Evolutionary conservation across 106 monocot species (phyloP).

Genomic region (Apostasia shenzhenica): DNA sequence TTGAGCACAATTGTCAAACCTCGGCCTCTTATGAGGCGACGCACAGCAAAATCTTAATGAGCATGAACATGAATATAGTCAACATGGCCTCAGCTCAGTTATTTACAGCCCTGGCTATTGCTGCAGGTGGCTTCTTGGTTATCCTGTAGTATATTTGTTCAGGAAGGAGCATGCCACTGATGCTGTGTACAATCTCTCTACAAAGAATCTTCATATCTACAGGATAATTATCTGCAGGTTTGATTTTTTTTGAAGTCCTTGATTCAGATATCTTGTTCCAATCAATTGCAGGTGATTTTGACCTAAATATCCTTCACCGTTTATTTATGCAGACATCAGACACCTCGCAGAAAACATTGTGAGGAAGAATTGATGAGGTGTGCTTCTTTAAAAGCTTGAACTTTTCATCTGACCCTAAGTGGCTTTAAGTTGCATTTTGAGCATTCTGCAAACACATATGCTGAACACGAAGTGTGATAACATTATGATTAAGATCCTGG

Average conservation of each 20-base stretch:
- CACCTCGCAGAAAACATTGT: constrained; percentile 10
- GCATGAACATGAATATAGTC: too few relatives aligned
- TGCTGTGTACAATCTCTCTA: constrained; percentile 64
- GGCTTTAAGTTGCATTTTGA: too few relatives aligned
- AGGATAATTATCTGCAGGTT: constrained; percentile 70
- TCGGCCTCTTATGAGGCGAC: too few relatives aligned
- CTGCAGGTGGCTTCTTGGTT: constrained; percentile 97
- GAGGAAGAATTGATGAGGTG: constrained; percentile 79
- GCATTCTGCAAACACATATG: too few relatives aligned
- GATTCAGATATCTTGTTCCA: background rate
- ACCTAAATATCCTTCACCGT: background rate
- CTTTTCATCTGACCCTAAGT: background rate
- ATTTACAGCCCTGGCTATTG: background rate
- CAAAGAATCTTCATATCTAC: constrained; percentile 64
- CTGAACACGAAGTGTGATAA: too few relatives aligned
- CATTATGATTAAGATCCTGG: too few relatives aligned
- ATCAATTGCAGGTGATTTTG: background rate
- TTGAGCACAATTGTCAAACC: too few relatives aligned
- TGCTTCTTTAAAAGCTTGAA: background rate
- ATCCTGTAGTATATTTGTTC: constrained; percentile 88
- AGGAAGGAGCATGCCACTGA: constrained; percentile 46
- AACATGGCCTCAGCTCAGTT: too few relatives aligned
- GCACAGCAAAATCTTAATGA: too few relatives aligned
- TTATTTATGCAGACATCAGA: constrained; percentile 26
- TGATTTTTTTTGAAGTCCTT: background rate